A percentile compares a stretch with the other conserved stretches of the same genome.
These are phyloP conservation scores for Fusarium staphyleae DNA, from an alignment of 2,329 filamentous ascomycete genomes.

Conservation along the genomic window DNA sequence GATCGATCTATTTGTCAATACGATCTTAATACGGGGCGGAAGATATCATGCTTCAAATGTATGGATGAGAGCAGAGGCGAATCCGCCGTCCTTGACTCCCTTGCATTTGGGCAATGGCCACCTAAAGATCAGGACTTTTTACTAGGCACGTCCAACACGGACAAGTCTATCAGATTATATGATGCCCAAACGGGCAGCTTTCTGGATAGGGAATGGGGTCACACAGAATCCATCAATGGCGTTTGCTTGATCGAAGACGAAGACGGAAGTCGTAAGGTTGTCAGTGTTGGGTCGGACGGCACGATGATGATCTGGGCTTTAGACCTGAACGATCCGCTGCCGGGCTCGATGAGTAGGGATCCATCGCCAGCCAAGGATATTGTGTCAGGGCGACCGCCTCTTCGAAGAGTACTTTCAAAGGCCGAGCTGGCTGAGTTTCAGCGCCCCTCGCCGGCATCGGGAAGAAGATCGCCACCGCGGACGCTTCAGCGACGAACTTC, in stretches of 20 bases:
- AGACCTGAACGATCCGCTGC: constrained; percentile 56
- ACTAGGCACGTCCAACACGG: constrained; percentile 88
- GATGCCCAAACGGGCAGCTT: constrained; percentile 78
- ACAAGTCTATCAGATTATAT: constrained; percentile 94
- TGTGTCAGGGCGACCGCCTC: constrained; percentile 70
- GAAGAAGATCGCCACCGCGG: constrained; percentile 63
- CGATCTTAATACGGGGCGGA: constrained; percentile 71
- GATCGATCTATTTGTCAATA: constrained; percentile 68
- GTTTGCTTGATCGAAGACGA: constrained; percentile 73
- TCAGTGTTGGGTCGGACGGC: constrained; percentile 80
- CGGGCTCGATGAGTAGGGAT: constrained; percentile 55
- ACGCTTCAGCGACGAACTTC: constrained; percentile 63
- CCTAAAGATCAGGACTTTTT: constrained; percentile 69
- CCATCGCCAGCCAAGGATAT: constrained; percentile 61
- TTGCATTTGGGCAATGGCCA: constrained; percentile 68
- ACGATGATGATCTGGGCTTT: constrained; percentile 82
- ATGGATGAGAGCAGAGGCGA: constrained; percentile 82
- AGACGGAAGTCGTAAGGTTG: constrained; percentile 63
- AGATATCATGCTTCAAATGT: constrained; percentile 79
- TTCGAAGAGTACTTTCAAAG: constrained; percentile 86
- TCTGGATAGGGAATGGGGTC: constrained; percentile 89
- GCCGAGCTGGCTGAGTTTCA: constrained; percentile 85
- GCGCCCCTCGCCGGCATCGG: constrained; percentile 55
- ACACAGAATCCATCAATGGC: constrained; percentile 92
- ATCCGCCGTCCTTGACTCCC: constrained; percentile 80